These are phyloP conservation scores for Trichophyton rubrum DNA, from an alignment of 2,329 filamentous ascomycete species.

Conservation along the genomic window DNA sequence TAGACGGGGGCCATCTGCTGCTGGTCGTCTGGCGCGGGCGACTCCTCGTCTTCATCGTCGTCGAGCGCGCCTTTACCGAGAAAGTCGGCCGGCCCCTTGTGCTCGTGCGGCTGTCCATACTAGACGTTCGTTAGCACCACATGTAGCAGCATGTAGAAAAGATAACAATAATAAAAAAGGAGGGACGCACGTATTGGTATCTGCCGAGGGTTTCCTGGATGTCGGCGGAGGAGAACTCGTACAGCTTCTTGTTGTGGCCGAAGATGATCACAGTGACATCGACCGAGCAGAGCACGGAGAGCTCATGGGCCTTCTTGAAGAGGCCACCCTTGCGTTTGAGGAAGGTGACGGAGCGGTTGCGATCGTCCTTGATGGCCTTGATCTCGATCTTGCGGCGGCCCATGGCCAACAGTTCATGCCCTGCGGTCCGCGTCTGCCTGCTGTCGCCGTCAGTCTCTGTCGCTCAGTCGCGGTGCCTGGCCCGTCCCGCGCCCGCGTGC, in stretches of 20 bases:
- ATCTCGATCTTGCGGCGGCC: constrained; percentile 99
- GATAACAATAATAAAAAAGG: no score
- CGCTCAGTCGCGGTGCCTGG: no score
- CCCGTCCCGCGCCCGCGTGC: no score
- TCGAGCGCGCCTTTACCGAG: constrained; percentile 62
- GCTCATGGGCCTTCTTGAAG: constrained; percentile 98
- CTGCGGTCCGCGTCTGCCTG: neutral
- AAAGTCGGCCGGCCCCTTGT: constrained; percentile 91
- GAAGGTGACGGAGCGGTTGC: constrained; percentile 94
- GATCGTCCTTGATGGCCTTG: constrained; percentile 97
- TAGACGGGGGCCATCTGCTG: constrained; percentile 18
- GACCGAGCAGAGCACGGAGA: constrained; percentile 94
- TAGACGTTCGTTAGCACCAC: constrained; percentile 26
- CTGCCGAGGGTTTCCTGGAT: constrained; percentile 81
- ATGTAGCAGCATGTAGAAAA: no score
- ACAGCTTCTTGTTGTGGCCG: constrained; percentile 96
- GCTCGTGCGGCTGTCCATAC: constrained; percentile 88
- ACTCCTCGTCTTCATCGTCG: constrained; percentile 72
- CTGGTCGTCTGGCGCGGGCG: constrained; percentile 56
- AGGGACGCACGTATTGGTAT: constrained; percentile 71
- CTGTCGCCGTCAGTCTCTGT: neutral
- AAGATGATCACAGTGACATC: constrained; percentile 99
- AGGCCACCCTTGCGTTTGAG: constrained; percentile 96
- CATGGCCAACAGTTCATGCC: constrained; percentile 38
- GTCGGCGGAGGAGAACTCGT: constrained; percentile 90